Percentiles rank a stretch among this genome's conserved stretches.
phyloP scores from a whole-genome alignment of 2,329 filamentous ascomycete genomes.

The Trichoderma atrobrunneum region DNA sequence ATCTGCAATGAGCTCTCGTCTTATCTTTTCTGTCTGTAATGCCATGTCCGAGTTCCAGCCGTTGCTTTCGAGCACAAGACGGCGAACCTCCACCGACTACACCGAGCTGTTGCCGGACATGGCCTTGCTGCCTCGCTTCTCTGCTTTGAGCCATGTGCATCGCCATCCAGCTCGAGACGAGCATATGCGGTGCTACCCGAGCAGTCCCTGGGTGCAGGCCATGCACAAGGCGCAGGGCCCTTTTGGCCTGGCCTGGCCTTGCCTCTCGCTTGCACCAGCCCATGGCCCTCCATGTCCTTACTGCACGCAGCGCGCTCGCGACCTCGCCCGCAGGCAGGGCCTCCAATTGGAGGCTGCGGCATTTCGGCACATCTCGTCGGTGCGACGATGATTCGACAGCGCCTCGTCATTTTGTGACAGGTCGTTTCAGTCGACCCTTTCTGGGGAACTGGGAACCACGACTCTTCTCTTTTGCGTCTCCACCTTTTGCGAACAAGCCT shows the following conservation, averaged over 20 bases:
- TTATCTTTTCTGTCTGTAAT: not conserved
- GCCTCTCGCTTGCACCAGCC: not conserved
- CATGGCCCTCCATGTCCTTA: not conserved
- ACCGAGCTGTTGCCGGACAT: not conserved
- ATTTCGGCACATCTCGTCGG: conserved; percentile 18
- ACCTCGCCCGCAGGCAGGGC: conserved; percentile 14
- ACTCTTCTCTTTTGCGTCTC: not conserved
- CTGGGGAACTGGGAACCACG: conserved; percentile 12
- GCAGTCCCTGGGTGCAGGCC: not conserved
- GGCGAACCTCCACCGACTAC: not conserved
- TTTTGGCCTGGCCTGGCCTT: not conserved
- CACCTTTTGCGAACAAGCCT: not conserved
- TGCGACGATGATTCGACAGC: conserved; percentile 15
- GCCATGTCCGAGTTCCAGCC: not conserved
- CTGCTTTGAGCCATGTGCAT: conserved; percentile 2
- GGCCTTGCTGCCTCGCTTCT: not conserved
- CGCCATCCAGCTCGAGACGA: not conserved
- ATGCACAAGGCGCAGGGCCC: not conserved
- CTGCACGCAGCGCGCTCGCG: conserved; percentile 2
- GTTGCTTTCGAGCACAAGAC: not conserved
- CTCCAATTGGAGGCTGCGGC: conserved; percentile 19
- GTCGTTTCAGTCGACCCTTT: conserved; percentile 7
- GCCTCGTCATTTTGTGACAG: conserved; percentile 17
- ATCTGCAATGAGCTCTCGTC: not conserved
- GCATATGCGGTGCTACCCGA: conserved; percentile 9